phyloP scores from a whole-genome alignment of 495 filamentous ascomycete species.

The Xylaria palmicola region DNA sequence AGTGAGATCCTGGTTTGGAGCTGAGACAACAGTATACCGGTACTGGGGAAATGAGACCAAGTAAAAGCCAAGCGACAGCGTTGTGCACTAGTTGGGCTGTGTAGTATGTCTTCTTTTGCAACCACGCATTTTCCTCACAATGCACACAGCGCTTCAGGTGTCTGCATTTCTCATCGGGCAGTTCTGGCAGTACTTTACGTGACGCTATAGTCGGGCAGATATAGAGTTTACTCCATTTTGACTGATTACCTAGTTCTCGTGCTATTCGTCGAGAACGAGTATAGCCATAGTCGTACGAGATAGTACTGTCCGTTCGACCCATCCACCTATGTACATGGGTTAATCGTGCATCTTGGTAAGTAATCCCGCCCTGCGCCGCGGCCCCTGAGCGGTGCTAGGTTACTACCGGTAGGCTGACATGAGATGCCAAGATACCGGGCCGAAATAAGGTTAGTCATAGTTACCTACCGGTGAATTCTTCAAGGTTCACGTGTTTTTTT shows the following conservation, averaged over 20 bases:
- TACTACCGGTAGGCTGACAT: conserved; percentile 10
- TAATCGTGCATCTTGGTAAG: not conserved
- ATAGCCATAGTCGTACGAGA: not conserved
- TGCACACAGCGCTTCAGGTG: not conserved
- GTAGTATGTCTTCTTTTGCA: no score
- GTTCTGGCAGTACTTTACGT: not conserved
- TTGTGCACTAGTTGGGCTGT: not conserved
- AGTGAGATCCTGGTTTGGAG: not conserved
- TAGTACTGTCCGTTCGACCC: not conserved
- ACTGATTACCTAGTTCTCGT: not conserved
- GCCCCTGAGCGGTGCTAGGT: not conserved
- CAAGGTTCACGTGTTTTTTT: not conserved
- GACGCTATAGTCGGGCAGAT: no score
- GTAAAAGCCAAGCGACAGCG: conserved; percentile 1
- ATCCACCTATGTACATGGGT: not conserved
- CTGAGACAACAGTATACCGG: not conserved
- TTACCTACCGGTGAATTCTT: not conserved
- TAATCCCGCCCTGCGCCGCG: not conserved
- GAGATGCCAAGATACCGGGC: not conserved
- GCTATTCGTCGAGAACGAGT: not conserved
- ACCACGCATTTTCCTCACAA: no score
- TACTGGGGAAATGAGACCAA: not conserved
- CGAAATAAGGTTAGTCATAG: not conserved
- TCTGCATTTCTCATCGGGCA: no score
- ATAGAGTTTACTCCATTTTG: no score